Percentiles rank a stretch among this genome's conserved stretches.
Evolutionary conservation across 495 filamentous ascomycete species (phyloP).

Genomic region (Hyaloscypha hepaticicola): DNA sequence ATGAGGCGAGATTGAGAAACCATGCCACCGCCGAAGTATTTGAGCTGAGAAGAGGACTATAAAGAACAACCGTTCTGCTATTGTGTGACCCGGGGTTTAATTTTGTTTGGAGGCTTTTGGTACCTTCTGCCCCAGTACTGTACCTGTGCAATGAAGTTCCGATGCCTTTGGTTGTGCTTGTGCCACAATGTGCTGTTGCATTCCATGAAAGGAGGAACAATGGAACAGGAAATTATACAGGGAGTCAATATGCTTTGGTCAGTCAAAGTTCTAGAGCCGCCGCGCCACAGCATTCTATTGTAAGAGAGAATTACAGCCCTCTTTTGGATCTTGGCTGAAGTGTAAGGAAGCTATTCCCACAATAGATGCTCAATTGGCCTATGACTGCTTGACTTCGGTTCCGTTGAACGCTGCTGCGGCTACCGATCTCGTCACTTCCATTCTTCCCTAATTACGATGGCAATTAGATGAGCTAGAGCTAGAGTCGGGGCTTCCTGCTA

Average conservation of each 20-base stretch:
- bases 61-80: not conserved
- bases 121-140: not conserved
- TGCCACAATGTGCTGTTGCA: not conserved
- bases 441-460: slow-evolving; percentile 23
- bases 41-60: not conserved
- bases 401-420: slow-evolving; percentile 28
- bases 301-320: not conserved
- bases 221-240: not conserved
- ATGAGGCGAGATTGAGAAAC: not conserved
- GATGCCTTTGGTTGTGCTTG: not conserved
- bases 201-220: not conserved
- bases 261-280: not conserved
- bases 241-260: not conserved
- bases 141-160: not conserved
- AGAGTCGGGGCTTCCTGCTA: too few species aligned
- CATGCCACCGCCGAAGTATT: not conserved
- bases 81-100: not conserved
- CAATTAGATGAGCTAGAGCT: slow-evolving; percentile 20
- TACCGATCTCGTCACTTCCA: slow-evolving; percentile 19
- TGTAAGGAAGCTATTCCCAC: slow-evolving; percentile 7
- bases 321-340: not conserved
- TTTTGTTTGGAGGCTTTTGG: not conserved
- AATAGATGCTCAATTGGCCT: slow-evolving; percentile 19
- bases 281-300: not conserved
- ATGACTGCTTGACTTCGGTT: slow-evolving; percentile 33